These are phyloP conservation scores for Trametes meyenii DNA, from an alignment of 768 basidiomycete species.

Conservation along the genomic window DNA sequence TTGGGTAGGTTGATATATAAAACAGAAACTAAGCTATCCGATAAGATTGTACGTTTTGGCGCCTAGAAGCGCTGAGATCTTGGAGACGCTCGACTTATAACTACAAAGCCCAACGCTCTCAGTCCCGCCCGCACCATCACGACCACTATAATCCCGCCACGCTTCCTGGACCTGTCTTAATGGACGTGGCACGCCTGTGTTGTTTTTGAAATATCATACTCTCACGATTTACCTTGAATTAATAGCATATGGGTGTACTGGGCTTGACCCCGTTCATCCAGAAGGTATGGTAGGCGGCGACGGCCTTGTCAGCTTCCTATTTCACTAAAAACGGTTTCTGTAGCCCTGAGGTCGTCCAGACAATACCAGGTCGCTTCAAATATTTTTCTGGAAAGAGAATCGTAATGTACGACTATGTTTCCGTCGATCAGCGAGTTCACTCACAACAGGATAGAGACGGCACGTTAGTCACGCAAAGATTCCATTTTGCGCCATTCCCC, in stretches of 20 bases:
- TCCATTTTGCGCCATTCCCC: slow-evolving; percentile 70
- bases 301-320: background rate
- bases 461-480: slow-evolving; percentile 81
- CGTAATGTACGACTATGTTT: slow-evolving; percentile 58
- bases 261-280: slow-evolving; percentile 71
- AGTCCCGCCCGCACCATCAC: background rate
- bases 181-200: background rate
- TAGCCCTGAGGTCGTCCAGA: slow-evolving; percentile 68
- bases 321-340: background rate
- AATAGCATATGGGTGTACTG: slow-evolving; percentile 62
- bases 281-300: slow-evolving; percentile 53
- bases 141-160: background rate
- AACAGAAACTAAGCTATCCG: background rate
- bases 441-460: slow-evolving; percentile 60
- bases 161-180: background rate
- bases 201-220: too few relatives aligned
- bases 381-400: slow-evolving; percentile 67
- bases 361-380: slow-evolving; percentile 64
- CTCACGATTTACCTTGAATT: background rate
- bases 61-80: background rate
- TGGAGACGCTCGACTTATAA: too few relatives aligned
- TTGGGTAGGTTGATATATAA: too few relatives aligned
- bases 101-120: too few relatives aligned
- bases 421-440: slow-evolving; percentile 2
- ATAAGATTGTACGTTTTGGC: background rate